Conservation (phyloP, 208 protist genomes). For the Porcisia hertigi region DNA sequence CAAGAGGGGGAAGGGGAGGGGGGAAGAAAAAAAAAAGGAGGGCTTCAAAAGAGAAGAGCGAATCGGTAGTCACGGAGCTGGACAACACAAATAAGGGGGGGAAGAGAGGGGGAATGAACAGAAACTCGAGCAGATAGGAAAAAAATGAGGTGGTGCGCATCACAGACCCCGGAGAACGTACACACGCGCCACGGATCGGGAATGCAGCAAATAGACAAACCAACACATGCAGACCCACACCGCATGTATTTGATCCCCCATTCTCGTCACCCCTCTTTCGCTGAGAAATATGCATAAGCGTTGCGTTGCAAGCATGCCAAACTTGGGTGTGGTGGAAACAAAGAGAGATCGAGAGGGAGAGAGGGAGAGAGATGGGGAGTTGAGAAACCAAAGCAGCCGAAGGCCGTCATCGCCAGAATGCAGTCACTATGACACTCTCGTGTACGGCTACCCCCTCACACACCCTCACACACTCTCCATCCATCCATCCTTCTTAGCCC, state of each 20-base stretch:
- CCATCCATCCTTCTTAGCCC: not conserved
- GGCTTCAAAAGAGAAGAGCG: not conserved
- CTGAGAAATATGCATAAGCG: too few relatives aligned
- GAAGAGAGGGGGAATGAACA: not conserved
- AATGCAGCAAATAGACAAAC: not conserved
- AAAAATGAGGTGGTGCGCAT: not conserved
- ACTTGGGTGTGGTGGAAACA: not conserved
- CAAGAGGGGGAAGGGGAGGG: not conserved
- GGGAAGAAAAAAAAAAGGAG: not conserved
- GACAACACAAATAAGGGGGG: not conserved
- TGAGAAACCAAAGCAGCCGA: not conserved
- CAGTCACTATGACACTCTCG: not conserved
- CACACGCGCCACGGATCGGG: not conserved
- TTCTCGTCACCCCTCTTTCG: too few relatives aligned
- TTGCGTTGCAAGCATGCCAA: not conserved
- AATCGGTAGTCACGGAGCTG: not conserved
- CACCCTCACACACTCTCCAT: not conserved
- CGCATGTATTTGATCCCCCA: not conserved
- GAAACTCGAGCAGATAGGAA: not conserved
- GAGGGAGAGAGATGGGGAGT: not conserved
- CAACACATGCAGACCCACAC: too few relatives aligned
- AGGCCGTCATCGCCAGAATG: not conserved
- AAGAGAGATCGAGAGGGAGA: not conserved
- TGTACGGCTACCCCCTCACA: not conserved
- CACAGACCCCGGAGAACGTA: not conserved